Percentiles rank a stretch among this genome's conserved stretches.
Conservation (phyloP, 176 grass and related monocot genomes). For the Tillandsia fasciculata region DNA sequence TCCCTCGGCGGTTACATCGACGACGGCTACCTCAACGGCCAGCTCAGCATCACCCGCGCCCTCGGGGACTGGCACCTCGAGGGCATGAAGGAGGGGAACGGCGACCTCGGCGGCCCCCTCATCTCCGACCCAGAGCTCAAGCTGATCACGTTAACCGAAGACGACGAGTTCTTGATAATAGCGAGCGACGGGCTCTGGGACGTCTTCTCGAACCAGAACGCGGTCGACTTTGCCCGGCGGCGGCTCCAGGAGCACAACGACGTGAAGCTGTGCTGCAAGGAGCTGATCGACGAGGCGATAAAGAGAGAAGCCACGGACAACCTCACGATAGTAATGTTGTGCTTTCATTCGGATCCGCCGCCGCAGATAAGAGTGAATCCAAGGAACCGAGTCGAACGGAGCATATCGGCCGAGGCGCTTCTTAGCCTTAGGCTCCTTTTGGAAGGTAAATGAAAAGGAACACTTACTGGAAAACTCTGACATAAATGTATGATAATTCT, state of each 20-base stretch:
- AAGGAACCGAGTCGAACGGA: conserved; percentile 26
- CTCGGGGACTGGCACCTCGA: conserved; percentile 83
- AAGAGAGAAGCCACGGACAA: conserved; percentile 48
- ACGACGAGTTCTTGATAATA: conserved; percentile 87
- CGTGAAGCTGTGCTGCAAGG: conserved; percentile 53
- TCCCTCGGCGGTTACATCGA: conserved; percentile 72
- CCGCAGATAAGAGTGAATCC: conserved; percentile 19
- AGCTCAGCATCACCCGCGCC: conserved; percentile 65
- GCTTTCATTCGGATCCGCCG: conserved; percentile 63
- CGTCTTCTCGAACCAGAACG: conserved; percentile 83
- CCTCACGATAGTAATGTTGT: conserved; percentile 63
- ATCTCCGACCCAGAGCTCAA: conserved; percentile 82
- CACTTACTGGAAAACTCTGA: background rate
- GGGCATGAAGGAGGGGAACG: conserved; percentile 54
- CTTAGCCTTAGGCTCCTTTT: conserved; percentile 50
- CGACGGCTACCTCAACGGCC: conserved; percentile 68
- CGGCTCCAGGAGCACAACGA: conserved; percentile 81
- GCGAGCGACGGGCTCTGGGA: conserved; percentile 92
- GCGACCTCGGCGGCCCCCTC: conserved; percentile 36
- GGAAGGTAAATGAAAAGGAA: conserved; percentile 33
- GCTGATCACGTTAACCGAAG: conserved; percentile 51
- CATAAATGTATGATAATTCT: too few species aligned
- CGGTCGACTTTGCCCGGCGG: conserved; percentile 49
- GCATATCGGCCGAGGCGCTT: conserved; percentile 65
- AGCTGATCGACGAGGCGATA: conserved; percentile 63